phyloP scores from a whole-genome alignment of 805 yeast genomes.

The Candida silvatica region DNA sequence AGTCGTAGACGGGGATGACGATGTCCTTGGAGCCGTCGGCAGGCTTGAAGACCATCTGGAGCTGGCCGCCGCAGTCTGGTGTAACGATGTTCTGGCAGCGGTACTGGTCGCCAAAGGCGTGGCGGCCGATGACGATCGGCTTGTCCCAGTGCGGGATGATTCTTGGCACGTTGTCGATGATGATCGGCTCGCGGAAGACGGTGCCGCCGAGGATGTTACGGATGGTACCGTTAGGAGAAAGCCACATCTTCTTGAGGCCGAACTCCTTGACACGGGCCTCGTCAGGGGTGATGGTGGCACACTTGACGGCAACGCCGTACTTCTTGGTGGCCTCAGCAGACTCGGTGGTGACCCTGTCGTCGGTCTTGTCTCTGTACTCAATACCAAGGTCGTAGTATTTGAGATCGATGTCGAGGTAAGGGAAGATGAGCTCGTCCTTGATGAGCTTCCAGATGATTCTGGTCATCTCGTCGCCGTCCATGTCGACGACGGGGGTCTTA shows the following conservation, averaged over 20 bases:
- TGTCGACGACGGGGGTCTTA: constrained; percentile 83
- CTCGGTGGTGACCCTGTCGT: constrained; percentile 82
- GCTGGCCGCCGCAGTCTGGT: constrained; percentile 66
- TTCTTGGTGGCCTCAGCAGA: constrained; percentile 85
- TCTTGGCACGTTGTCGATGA: constrained; percentile 78
- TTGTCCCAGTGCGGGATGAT: constrained; percentile 88
- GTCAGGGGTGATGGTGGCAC: constrained; percentile 98
- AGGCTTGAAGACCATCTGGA: constrained; percentile 73
- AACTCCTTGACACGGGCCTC: constrained; percentile 93
- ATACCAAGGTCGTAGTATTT: constrained; percentile 90
- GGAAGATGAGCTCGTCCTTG: constrained; percentile 76
- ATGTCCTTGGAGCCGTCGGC: constrained; percentile 47
- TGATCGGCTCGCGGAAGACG: constrained; percentile 94
- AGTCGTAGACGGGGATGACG: constrained; percentile 59
- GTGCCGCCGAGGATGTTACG: constrained; percentile 95
- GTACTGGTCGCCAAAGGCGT: constrained; percentile 96
- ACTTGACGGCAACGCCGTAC: constrained; percentile 90
- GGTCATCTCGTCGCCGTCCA: constrained; percentile 98
- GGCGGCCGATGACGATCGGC: constrained; percentile 96
- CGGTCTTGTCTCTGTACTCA: constrained; percentile 76
- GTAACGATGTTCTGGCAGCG: constrained; percentile 82
- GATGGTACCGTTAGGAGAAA: constrained; percentile 94
- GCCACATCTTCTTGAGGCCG: constrained; percentile 91
- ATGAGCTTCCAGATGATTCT: constrained; percentile 92
- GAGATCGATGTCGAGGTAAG: constrained; percentile 80